Conservation (phyloP, 345 rosid genomes). For the Ricinus communis region DNA sequence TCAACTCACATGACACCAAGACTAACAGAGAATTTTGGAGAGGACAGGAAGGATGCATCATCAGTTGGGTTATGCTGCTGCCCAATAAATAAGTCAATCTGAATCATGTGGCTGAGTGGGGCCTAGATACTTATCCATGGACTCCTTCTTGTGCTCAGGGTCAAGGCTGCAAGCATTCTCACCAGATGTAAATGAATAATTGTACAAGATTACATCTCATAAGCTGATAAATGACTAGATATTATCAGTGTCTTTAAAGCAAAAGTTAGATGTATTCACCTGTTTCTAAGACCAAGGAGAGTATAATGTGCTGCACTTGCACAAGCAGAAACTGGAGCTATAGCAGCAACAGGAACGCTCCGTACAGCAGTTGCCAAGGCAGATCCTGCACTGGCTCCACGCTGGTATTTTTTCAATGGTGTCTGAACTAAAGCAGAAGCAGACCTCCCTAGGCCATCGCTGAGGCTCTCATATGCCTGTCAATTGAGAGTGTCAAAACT, state of each 20-base stretch:
- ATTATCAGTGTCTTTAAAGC: neutral
- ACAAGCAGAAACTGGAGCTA: constrained; percentile 87
- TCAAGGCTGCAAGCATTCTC: constrained; percentile 70
- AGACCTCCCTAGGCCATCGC: constrained; percentile 88
- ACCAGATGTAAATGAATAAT: constrained; percentile 15
- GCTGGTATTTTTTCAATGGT: constrained; percentile 77
- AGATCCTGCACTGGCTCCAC: constrained; percentile 80
- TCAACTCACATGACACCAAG: constrained; percentile 14
- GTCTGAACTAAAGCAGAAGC: constrained; percentile 82
- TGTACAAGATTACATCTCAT: neutral
- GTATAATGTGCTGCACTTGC: constrained; percentile 75
- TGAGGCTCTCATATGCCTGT: constrained; percentile 80
- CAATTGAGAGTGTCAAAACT: constrained; percentile 24
- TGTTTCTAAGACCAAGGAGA: constrained; percentile 89
- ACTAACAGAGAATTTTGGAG: neutral
- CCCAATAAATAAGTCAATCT: constrained; percentile 21
- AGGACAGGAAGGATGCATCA: neutral
- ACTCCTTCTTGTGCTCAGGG: constrained; percentile 92
- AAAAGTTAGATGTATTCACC: constrained; percentile 47
- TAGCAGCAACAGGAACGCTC: constrained; percentile 91
- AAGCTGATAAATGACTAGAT: neutral
- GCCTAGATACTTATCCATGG: constrained; percentile 94
- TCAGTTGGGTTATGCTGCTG: neutral
- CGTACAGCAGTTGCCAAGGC: constrained; percentile 75
- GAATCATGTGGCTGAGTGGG: constrained; percentile 45